A percentile compares a stretch with the other conserved stretches of the same genome.
phyloP scores from a whole-genome alignment of 805 yeast species.

The Metschnikowia orientalis region DNA sequence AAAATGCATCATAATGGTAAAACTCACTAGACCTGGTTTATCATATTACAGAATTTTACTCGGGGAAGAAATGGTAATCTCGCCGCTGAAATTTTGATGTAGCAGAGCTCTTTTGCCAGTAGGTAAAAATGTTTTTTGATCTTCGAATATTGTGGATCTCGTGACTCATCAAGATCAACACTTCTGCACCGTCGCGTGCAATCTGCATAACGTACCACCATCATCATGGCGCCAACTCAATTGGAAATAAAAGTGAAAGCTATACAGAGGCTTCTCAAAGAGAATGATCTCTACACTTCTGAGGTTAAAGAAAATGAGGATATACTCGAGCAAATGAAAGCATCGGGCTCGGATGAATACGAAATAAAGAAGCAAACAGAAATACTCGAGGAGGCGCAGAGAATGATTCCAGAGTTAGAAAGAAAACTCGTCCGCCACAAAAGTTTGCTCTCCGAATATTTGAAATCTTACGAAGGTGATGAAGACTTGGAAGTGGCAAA shows the following conservation, averaged over 20 bases:
- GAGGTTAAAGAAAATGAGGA: conserved; percentile 55
- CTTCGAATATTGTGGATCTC: too few relatives aligned
- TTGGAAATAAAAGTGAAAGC: conserved; percentile 71
- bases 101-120: too few relatives aligned
- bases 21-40: too few relatives aligned
- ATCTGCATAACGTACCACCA: too few relatives aligned
- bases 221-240: conserved; percentile 61
- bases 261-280: conserved; percentile 62
- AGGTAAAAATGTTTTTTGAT: too few relatives aligned
- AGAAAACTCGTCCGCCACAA: conserved; percentile 21
- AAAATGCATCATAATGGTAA: too few relatives aligned
- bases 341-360: conserved; percentile 52
- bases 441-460: conserved; percentile 39
- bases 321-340: conserved; percentile 44
- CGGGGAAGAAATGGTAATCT: too few relatives aligned
- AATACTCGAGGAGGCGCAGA: conserved; percentile 35
- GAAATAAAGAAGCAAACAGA: conserved; percentile 51
- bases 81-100: too few relatives aligned
- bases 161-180: too few relatives aligned
- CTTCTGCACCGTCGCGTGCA: too few relatives aligned
- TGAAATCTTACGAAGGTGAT: conserved; percentile 33
- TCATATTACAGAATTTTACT: too few relatives aligned
- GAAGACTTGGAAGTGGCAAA: conserved; percentile 31
- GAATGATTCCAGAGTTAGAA: conserved; percentile 31
- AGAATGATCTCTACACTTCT: conserved; percentile 53